Evolutionary conservation across 1,284 basidiomycete species (phyloP).

Genomic region (Mycosarcoma mackinlayi): DNA sequence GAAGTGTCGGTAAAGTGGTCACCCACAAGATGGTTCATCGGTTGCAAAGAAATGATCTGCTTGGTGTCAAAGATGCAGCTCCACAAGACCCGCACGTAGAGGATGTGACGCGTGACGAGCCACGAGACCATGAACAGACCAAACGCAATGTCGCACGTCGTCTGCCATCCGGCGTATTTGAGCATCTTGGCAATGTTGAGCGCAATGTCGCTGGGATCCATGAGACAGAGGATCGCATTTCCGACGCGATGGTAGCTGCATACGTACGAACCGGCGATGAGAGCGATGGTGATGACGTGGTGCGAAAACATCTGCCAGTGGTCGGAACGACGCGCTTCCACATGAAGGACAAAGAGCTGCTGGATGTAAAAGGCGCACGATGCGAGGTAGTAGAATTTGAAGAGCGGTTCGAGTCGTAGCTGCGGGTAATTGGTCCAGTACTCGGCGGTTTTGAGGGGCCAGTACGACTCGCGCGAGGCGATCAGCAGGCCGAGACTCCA

Average conservation of each 20-base stretch:
- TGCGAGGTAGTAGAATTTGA: slow-evolving; percentile 73
- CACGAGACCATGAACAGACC: slow-evolving; percentile 72
- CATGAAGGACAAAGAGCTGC: slow-evolving; percentile 87
- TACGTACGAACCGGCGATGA: slow-evolving; percentile 82
- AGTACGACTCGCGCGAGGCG: slow-evolving; percentile 78
- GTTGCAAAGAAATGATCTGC: slow-evolving; percentile 28
- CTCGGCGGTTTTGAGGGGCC: slow-evolving; percentile 75
- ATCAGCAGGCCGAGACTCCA: slow-evolving; percentile 85
- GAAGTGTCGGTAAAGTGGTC: slow-evolving; percentile 24
- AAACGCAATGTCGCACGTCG: slow-evolving; percentile 81
- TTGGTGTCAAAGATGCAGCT: slow-evolving; percentile 49
- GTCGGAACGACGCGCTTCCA: slow-evolving; percentile 92
- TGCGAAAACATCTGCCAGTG: slow-evolving; percentile 96
- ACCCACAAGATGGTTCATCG: slow-evolving; percentile 12
- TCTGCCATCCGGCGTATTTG: slow-evolving; percentile 80
- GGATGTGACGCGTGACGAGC: slow-evolving; percentile 61
- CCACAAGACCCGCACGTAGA: slow-evolving; percentile 56
- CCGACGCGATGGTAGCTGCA: slow-evolving; percentile 88
- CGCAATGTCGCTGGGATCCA: slow-evolving; percentile 93
- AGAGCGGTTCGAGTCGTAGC: slow-evolving; percentile 76
- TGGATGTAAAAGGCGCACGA: slow-evolving; percentile 95
- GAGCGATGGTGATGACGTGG: slow-evolving; percentile 86
- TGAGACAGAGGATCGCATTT: slow-evolving; percentile 85
- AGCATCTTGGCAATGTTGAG: slow-evolving; percentile 90
- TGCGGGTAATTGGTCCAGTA: slow-evolving; percentile 88